phyloP scores from a whole-genome alignment of 2,329 filamentous ascomycete species.

The Huntiella bhutanensis region DNA sequence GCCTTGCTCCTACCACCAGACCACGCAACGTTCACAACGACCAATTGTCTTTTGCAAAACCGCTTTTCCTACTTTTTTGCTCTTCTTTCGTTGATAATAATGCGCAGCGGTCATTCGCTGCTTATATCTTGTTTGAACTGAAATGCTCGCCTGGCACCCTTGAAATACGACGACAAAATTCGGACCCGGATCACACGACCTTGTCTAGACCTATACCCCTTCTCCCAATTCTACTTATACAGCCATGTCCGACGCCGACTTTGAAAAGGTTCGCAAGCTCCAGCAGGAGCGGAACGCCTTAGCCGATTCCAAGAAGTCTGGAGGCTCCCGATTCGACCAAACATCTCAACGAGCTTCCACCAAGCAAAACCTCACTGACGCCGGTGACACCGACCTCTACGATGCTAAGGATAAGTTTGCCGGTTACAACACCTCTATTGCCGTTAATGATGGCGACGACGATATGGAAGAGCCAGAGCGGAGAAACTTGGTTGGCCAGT shows the following conservation, averaged over 20 bases:
- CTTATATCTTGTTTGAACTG: conserved; percentile 10
- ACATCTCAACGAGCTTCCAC: conserved; percentile 64
- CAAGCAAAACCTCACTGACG: conserved; percentile 81
- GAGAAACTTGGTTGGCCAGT: conserved; percentile 74
- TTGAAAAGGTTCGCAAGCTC: conserved; percentile 70
- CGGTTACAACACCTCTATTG: conserved; percentile 81
- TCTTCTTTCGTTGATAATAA: conserved; percentile 16
- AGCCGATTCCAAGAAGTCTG: conserved; percentile 53
- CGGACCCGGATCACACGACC: conserved; percentile 2
- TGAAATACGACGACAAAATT: conserved; percentile 11
- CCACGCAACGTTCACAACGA: background rate
- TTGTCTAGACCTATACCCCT: background rate
- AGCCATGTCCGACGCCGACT: conserved; percentile 61
- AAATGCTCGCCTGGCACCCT: conserved; percentile 12
- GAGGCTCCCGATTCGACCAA: conserved; percentile 60
- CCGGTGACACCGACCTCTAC: conserved; percentile 77
- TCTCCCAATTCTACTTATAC: background rate
- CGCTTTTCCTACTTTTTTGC: conserved; percentile 14
- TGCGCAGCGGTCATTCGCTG: conserved; percentile 12
- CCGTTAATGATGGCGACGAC: conserved; percentile 58
- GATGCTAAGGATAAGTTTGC: conserved; percentile 65
- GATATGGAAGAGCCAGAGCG: conserved; percentile 57
- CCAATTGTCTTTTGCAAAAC: conserved; percentile 11
- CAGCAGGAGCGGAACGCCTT: conserved; percentile 83
- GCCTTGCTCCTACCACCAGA: conserved; percentile 10